Conservation (phyloP, 2,329 filamentous ascomycete species). For the Colletotrichum phormii region DNA sequence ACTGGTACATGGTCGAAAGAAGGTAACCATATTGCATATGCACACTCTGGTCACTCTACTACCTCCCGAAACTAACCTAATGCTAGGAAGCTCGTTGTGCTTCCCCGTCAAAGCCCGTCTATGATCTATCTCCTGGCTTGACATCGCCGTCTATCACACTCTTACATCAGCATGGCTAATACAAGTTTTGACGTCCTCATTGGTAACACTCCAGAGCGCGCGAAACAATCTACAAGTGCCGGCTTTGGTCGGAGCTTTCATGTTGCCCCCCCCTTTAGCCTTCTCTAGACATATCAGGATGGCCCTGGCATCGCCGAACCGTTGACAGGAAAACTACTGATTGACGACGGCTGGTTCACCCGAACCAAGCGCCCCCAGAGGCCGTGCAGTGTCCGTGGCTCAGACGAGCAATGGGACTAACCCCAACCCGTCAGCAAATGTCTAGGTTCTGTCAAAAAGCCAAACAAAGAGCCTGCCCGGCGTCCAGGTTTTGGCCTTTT, state of each 20-base stretch:
- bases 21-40: background rate
- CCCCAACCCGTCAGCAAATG: background rate
- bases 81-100: background rate
- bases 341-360: background rate
- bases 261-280: background rate
- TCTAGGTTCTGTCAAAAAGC: background rate
- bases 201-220: background rate
- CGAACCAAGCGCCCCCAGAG: background rate
- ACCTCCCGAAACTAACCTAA: background rate
- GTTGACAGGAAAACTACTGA: constrained; percentile 2
- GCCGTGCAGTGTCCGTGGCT: constrained; percentile 1
- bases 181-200: background rate
- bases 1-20: background rate
- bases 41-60: background rate
- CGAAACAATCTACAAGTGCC: background rate
- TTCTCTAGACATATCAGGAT: background rate
- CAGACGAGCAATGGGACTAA: constrained; percentile 8
- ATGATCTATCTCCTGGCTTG: background rate
- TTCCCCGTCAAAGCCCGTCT: constrained; percentile 8
- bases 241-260: background rate
- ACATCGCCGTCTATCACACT: background rate
- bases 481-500: constrained; percentile 1
- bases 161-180: background rate
- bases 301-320: constrained; percentile 2
- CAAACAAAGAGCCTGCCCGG: constrained; percentile 12